A percentile compares a stretch with the other conserved stretches of the same genome.
Evolutionary conservation across 192 early-diverging fungal species (phyloP).

Genomic region (Rhizophagus clarus): DNA sequence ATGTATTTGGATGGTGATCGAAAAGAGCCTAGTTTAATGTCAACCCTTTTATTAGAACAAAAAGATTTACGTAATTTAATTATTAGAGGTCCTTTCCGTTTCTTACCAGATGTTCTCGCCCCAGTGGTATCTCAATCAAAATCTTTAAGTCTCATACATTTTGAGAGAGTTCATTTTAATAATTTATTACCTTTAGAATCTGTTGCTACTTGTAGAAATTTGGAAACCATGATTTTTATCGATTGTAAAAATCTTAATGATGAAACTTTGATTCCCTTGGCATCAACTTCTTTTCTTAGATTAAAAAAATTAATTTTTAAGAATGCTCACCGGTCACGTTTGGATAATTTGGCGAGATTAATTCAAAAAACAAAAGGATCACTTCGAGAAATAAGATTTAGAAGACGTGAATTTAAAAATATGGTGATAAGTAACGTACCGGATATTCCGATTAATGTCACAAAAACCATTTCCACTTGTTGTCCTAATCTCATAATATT

Average conservation of each 20-base stretch:
- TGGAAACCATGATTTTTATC: neutral
- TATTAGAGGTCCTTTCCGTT: neutral
- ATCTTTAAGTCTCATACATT: neutral
- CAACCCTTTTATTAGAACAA: neutral
- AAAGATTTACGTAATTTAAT: neutral
- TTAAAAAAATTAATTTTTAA: conserved; percentile 20
- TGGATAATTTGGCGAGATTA: conserved; percentile 11
- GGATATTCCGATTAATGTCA: neutral
- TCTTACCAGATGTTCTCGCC: neutral
- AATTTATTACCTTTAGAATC: neutral
- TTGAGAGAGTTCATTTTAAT: neutral
- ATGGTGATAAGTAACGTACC: neutral
- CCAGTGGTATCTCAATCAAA: neutral
- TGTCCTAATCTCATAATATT: neutral
- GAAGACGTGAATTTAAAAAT: conserved; percentile 1
- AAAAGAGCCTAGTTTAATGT: neutral
- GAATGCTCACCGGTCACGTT: neutral
- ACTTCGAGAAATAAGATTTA: conserved; percentile 8
- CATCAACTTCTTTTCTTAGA: neutral
- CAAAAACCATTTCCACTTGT: neutral
- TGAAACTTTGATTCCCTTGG: neutral
- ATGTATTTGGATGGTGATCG: conserved; percentile 15
- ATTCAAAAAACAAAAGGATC: neutral
- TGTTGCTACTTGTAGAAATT: conserved; percentile 4
- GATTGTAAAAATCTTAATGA: neutral